Conservation (phyloP, 1,284 basidiomycete genomes). For the Acaromyces ingoldii region DNA sequence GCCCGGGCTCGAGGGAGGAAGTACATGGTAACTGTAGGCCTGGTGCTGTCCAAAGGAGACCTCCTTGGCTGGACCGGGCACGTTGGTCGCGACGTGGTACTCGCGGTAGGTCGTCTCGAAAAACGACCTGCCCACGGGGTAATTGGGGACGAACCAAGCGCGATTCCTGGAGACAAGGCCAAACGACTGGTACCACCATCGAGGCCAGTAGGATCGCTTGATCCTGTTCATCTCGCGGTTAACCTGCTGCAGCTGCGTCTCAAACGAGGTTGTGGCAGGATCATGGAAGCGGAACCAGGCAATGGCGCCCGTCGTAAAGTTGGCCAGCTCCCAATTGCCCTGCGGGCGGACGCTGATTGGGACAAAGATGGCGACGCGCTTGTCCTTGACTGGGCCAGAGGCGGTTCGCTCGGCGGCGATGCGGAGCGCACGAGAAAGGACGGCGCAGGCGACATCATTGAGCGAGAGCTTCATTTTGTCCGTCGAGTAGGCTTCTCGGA, state of each 20-base stretch:
- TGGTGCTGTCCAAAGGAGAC: slow-evolving; percentile 46
- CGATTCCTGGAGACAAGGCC: slow-evolving; percentile 26
- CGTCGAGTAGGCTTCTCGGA: slow-evolving; percentile 43
- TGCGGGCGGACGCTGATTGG: slow-evolving; percentile 44
- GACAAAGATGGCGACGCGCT: slow-evolving; percentile 48
- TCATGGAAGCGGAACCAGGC: slow-evolving; percentile 46
- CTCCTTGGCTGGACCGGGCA: slow-evolving; percentile 46
- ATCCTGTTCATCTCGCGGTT: slow-evolving; percentile 47
- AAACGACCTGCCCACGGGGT: slow-evolving; percentile 29
- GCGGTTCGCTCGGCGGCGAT: slow-evolving; percentile 38
- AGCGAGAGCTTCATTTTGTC: slow-evolving; percentile 38
- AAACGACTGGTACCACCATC: slow-evolving; percentile 40
- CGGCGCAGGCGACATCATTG: slow-evolving; percentile 48
- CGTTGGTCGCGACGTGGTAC: slow-evolving; percentile 49
- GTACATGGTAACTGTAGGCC: slow-evolving; percentile 47
- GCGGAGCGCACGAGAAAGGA: slow-evolving; percentile 41
- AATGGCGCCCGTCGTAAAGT: slow-evolving; percentile 45
- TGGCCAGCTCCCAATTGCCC: slow-evolving; percentile 46
- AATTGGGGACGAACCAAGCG: slow-evolving; percentile 43
- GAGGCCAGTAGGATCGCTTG: slow-evolving; percentile 42
- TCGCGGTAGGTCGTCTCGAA: slow-evolving; percentile 47
- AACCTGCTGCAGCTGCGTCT: slow-evolving; percentile 35
- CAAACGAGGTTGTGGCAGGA: slow-evolving; percentile 24
- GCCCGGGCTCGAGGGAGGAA: slow-evolving; percentile 46
- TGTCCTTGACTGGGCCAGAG: slow-evolving; percentile 30